Base-by-base conservation (phyloP, 768 basidiomycete species). In the Strobilomyces confusus region DNA sequence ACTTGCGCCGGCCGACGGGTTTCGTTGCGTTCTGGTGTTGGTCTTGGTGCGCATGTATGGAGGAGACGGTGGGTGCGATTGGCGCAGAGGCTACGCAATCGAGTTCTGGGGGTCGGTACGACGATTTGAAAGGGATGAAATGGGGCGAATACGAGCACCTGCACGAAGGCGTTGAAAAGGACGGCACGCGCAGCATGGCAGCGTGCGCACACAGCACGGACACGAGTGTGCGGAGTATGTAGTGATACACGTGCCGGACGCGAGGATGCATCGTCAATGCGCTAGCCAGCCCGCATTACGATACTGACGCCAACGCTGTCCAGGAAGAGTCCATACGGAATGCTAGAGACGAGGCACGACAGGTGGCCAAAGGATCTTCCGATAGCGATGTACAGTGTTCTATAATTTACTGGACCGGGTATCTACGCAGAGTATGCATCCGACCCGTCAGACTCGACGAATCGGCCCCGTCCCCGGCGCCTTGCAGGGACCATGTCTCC, bases 171-270 rank as follows among this genome's bases (percentile, higher is more conserved):
- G 61, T 48, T 48, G 57, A 55, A 60, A 52, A 62, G 58, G 53
- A 60, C 55, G 55, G 48, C 30, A 58, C 51, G 64, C 61, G 59
- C 52, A 65, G 37, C 37, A 38, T 38, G 13, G 36, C 17, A 15
- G 34, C 34, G 8, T 36, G 4, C 34, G 34, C 52, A 58, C 64
- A 58, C 65, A 63, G 68, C 65, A 66, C 45, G 23, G 47, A 45
- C 68, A 69, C 69, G 68, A 69, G 68, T 66, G 66, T 69, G 62
- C 58, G 14, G 52, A 49, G 68, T 63, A 55, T 26, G 33, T 49
- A 51, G 19, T 59, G 56, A 60, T 59, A 51, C 68, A 69, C 63
- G 68, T 63, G 62, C 59, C n/a, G 7, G 5, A 22, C 17, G 56
- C 22, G 69, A 68, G 69, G 56, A 50, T 17, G 47, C 48, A 41